A percentile compares a stretch with the other conserved stretches of the same genome.
phyloP scores from a whole-genome alignment of 106 monocot species.

The Dioscorea dumetorum region DNA sequence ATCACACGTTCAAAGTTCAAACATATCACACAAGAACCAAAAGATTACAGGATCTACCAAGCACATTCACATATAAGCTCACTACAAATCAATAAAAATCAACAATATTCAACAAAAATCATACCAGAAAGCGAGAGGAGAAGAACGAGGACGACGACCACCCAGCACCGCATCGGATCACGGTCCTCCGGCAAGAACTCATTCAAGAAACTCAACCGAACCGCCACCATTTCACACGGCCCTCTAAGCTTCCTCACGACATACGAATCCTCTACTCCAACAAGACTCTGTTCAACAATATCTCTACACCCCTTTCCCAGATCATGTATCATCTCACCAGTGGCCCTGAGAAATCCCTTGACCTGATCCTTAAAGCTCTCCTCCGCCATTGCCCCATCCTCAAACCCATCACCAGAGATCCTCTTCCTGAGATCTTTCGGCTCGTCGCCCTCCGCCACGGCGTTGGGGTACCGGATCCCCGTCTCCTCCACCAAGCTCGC shows the following conservation, averaged over 20 bases:
- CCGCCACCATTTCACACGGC: conserved; percentile 26
- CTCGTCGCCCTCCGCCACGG: conserved; percentile 3
- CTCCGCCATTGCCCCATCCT: conserved; percentile 32
- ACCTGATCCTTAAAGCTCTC: conserved; percentile 78
- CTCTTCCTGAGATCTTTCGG: conserved; percentile 4
- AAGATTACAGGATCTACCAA: not conserved
- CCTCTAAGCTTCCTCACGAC: conserved; percentile 41
- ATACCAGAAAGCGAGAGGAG: conserved; percentile 65
- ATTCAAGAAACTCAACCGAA: conserved; percentile 65
- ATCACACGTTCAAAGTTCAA: not conserved
- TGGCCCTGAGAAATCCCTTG: conserved; percentile 69
- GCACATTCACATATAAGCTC: not conserved
- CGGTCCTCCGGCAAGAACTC: conserved; percentile 97
- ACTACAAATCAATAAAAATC: not conserved
- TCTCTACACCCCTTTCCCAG: conserved; percentile 63
- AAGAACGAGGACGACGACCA: conserved; percentile 61
- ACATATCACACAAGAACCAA: not conserved
- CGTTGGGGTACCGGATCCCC: conserved; percentile 29
- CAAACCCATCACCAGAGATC: conserved; percentile 5
- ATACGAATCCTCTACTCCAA: conserved; percentile 54
- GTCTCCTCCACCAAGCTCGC: conserved; percentile 36
- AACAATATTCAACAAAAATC: not conserved
- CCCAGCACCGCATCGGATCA: conserved; percentile 75
- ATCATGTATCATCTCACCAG: conserved; percentile 68
- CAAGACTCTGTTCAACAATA: conserved; percentile 62